Percentiles rank a stretch among this genome's conserved stretches.
Conservation (phyloP, 805 yeast species). For the Wickerhamomyces strasburgensis region DNA sequence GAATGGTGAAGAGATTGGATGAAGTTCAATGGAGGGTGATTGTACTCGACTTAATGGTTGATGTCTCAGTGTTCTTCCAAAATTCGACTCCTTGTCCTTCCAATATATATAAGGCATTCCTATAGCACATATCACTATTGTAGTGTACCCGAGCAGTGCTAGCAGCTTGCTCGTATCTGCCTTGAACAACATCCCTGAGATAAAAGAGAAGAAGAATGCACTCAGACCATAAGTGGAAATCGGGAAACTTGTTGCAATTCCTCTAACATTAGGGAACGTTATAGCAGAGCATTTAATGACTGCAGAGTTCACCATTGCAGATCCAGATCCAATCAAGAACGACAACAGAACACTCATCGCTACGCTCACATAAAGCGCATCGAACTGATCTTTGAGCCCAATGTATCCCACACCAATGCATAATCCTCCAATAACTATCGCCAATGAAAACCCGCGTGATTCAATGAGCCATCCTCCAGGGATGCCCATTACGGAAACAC, state of each 20-base stretch:
- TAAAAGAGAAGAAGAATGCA: conserved; percentile 60
- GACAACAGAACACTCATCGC: conserved; percentile 41
- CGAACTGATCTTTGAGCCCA: conserved; percentile 49
- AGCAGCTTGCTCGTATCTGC: conserved; percentile 55
- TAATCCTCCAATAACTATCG: conserved; percentile 47
- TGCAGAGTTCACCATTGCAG: conserved; percentile 60
- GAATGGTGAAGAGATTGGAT: conserved; percentile 3
- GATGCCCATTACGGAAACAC: conserved; percentile 61
- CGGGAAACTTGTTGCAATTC: conserved; percentile 73
- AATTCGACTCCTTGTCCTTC: conserved; percentile 16
- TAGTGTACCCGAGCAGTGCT: conserved; percentile 39
- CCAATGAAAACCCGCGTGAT: conserved; percentile 48
- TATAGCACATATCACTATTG: conserved; percentile 36
- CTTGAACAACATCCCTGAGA: conserved; percentile 48
- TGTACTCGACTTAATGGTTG: not conserved
- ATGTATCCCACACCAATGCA: conserved; percentile 51
- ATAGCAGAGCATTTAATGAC: conserved; percentile 71
- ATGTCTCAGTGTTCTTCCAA: conserved; percentile 4
- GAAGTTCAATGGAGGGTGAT: conserved; percentile 16
- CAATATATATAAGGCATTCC: conserved; percentile 41
- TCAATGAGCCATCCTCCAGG: conserved; percentile 65
- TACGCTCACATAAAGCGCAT: conserved; percentile 33
- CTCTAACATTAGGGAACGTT: conserved; percentile 60
- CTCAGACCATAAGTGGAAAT: conserved; percentile 71
- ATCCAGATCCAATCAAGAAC: conserved; percentile 60